Conservation (phyloP, 345 rosid species). For the Acer negundo region DNA sequence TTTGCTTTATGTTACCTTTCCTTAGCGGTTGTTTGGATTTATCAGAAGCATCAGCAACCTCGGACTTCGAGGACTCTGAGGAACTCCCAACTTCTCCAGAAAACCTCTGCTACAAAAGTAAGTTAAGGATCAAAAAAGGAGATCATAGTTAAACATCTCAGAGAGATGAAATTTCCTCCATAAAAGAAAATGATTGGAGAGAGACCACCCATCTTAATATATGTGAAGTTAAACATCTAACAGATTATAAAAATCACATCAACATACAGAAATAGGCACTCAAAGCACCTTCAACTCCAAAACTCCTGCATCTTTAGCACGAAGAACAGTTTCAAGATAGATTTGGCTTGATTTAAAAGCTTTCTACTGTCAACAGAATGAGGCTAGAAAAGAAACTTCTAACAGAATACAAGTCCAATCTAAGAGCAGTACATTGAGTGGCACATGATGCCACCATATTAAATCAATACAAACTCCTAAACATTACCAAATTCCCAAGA, state of each 20-base stretch:
- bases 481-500: neutral
- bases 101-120: constrained; percentile 52
- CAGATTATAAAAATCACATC: neutral
- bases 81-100: constrained; percentile 62
- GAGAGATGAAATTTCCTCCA: neutral
- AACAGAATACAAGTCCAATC: neutral
- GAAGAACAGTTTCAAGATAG: neutral
- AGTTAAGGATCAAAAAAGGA: constrained; percentile 23
- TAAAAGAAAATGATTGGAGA: neutral
- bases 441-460: neutral
- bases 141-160: neutral
- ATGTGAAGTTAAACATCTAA: neutral
- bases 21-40: constrained; percentile 55
- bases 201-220: neutral
- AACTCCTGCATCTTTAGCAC: neutral
- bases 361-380: neutral
- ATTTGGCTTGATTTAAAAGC: neutral
- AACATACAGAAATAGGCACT: neutral
- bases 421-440: neutral
- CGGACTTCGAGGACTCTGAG: constrained; percentile 50
- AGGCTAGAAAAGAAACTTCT: neutral
- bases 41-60: constrained; percentile 53
- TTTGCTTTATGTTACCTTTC: constrained; percentile 55
- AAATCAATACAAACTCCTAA: neutral
- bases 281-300: neutral